Percentiles rank a stretch among this genome's conserved stretches.
These are phyloP conservation scores for Marasmius oreades DNA, from an alignment of 1,284 basidiomycete genomes.

Conservation along the genomic window DNA sequence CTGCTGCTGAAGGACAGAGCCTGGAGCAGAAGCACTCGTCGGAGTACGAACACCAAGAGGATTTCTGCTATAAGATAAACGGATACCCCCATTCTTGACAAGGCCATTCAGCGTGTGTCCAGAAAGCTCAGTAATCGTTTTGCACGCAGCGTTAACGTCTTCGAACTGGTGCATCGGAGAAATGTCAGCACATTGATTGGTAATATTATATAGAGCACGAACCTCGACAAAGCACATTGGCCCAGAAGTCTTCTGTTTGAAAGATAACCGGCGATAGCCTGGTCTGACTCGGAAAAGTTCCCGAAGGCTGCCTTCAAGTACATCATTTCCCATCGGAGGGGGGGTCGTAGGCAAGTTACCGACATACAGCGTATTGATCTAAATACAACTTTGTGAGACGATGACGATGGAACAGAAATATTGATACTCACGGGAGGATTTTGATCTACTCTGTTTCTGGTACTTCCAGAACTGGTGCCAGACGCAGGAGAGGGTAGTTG, in stretches of 20 bases:
- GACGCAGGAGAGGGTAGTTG: conserved; percentile 58
- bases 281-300: conserved; percentile 75
- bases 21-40: conserved; percentile 50
- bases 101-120: conserved; percentile 88
- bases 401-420: conserved; percentile 6
- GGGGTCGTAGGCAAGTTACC: conserved; percentile 85
- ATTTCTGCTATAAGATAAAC: conserved; percentile 95
- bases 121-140: conserved; percentile 85
- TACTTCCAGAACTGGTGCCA: conserved; percentile 34
- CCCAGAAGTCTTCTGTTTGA: conserved; percentile 92
- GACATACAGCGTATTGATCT: conserved; percentile 94
- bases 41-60: conserved; percentile 84
- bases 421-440: conserved; percentile 71
- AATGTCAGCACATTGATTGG: conserved; percentile 6
- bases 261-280: conserved; percentile 91
- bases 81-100: conserved; percentile 92
- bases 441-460: conserved; percentile 76
- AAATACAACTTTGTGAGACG: conserved; percentile 7
- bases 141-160: conserved; percentile 81
- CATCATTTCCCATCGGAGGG: conserved; percentile 62
- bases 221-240: conserved; percentile 98
- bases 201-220: conserved; percentile 20
- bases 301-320: conserved; percentile 83
- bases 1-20: conserved; percentile 50
- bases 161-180: conserved; percentile 65